phyloP scores from a whole-genome alignment of 257 asterid species.

The Solanum chiquidenum region DNA sequence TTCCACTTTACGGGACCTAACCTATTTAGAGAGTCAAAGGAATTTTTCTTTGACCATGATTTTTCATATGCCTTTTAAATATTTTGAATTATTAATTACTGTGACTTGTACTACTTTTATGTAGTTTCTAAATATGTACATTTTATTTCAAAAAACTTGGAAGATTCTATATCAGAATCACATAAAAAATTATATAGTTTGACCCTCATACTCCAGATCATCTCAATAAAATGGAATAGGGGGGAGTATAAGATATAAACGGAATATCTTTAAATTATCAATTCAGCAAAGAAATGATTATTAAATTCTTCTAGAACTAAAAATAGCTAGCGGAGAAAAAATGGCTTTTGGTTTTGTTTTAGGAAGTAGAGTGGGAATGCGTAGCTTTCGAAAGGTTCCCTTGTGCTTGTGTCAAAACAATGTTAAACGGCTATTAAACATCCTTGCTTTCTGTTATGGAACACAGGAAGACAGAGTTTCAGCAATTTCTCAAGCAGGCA shows the following conservation, averaged over 20 bases:
- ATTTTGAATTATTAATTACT: background rate
- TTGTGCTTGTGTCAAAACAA: background rate
- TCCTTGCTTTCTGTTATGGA: slow-evolving; percentile 14
- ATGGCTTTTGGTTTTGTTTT: background rate
- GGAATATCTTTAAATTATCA: background rate
- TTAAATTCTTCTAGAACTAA: background rate
- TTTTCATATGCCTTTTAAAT: background rate
- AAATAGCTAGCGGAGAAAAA: background rate
- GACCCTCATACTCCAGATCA: background rate
- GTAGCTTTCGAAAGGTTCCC: background rate
- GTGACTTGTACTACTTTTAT: background rate
- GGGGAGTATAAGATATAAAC: background rate
- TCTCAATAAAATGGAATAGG: background rate
- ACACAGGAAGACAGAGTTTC: slow-evolving; percentile 71
- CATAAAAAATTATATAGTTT: background rate
- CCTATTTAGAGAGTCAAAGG: background rate
- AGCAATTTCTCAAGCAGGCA: slow-evolving; percentile 79
- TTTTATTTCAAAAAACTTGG: background rate
- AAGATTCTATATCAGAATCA: background rate
- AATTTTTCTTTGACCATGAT: background rate
- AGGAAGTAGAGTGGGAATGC: background rate
- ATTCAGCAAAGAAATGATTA: background rate
- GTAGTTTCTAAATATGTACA: background rate
- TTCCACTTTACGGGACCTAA: background rate
- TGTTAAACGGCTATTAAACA: background rate